A percentile compares a stretch with the other conserved stretches of the same genome.
These are phyloP conservation scores for Luffa acutangula DNA, from an alignment of 306 rosid genomes.

Conservation along the genomic window DNA sequence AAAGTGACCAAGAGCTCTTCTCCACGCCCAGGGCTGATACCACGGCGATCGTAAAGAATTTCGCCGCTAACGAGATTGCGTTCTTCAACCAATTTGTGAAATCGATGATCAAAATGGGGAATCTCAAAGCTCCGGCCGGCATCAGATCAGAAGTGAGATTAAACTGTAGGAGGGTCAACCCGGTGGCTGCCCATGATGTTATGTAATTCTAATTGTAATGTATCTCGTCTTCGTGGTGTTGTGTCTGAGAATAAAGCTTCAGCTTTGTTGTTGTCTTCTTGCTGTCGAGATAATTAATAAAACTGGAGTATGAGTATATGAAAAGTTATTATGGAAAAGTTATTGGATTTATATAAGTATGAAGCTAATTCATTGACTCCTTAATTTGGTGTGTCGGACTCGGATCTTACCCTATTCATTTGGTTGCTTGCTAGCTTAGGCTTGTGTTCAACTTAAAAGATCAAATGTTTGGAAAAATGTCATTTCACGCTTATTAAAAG, in stretches of 20 bases:
- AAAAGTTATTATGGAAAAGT: no score
- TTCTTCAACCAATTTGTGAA: conserved; percentile 32
- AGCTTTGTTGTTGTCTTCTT: neutral
- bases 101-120: conserved; percentile 74
- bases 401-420: no score
- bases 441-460: no score
- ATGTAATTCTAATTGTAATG: neutral
- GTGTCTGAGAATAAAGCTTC: neutral
- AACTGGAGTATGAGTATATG: no score
- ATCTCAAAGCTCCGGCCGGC: conserved; percentile 45
- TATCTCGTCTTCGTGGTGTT: neutral
- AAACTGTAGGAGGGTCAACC: conserved; percentile 7
- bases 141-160: conserved; percentile 22
- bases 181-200: neutral
- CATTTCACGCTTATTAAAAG: no score
- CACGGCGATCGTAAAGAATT: neutral
- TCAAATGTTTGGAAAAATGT: no score
- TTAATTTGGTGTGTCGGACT: no score
- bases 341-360: no score
- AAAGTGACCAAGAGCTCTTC: conserved; percentile 13
- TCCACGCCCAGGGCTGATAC: conserved; percentile 19
- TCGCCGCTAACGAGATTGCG: neutral
- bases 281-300: no score
- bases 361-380: no score
- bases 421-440: no score